These are phyloP conservation scores for Zymoseptoria brevis DNA, from an alignment of 2,329 filamentous ascomycete genomes.

Conservation along the genomic window DNA sequence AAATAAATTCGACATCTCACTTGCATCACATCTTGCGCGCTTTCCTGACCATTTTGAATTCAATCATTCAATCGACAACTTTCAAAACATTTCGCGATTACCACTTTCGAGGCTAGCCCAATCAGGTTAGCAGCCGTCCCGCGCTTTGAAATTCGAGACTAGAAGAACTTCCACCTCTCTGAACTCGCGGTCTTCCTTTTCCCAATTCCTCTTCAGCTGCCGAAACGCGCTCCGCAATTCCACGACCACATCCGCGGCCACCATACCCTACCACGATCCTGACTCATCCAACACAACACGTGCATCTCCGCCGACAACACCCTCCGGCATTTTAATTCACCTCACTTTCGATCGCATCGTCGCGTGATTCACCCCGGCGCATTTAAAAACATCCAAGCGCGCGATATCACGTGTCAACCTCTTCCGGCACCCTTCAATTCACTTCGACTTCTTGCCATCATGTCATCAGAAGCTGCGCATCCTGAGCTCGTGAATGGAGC, in stretches of 20 bases:
- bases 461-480: slow-evolving; percentile 19
- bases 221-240: neutral
- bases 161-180: neutral
- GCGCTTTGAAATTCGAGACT: neutral
- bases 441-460: slow-evolving; percentile 6
- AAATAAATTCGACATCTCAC: neutral
- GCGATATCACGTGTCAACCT: slow-evolving; percentile 17
- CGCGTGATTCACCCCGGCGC: slow-evolving; percentile 2
- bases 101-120: no score
- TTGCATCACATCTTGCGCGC: neutral
- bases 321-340: neutral
- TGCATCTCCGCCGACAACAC: slow-evolving; percentile 1
- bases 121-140: neutral
- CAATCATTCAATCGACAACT: neutral
- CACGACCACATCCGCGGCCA: slow-evolving; percentile 7
- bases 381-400: slow-evolving; percentile 4
- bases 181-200: neutral
- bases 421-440: neutral
- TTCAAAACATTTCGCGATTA: neutral
- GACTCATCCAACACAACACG: slow-evolving; percentile 4
- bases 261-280: slow-evolving; percentile 3
- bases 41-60: no score
- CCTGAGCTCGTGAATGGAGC: slow-evolving; percentile 10
- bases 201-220: neutral
- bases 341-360: neutral